phyloP scores from a whole-genome alignment of 1,284 basidiomycete species.

The Ustilago vetiveriae region DNA sequence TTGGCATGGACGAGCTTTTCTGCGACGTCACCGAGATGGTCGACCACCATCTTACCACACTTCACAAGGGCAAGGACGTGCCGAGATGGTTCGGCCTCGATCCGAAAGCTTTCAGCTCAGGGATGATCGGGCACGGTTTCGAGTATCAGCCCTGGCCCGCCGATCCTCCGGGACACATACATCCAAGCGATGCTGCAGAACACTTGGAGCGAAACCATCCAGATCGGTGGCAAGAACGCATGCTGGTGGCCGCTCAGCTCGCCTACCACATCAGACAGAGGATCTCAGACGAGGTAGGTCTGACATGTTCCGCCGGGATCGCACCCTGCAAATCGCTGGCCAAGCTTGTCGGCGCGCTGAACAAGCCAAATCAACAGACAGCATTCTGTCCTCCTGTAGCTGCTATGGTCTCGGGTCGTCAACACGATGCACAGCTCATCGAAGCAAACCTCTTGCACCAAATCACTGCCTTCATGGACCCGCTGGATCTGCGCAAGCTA shows the following conservation, averaged over 20 bases:
- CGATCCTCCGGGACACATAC: slow-evolving; percentile 20
- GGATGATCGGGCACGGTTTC: slow-evolving; percentile 30
- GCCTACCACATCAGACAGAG: slow-evolving; percentile 60
- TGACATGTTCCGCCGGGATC: slow-evolving; percentile 67
- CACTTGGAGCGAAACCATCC: slow-evolving; percentile 10
- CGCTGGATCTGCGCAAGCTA: slow-evolving; percentile 54
- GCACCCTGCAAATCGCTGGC: slow-evolving; percentile 65
- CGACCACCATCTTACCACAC: slow-evolving; percentile 50
- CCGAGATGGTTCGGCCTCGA: slow-evolving; percentile 35
- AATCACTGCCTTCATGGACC: slow-evolving; percentile 60
- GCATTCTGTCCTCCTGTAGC: slow-evolving; percentile 30
- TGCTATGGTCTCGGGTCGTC: not conserved
- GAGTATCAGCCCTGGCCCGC: slow-evolving; percentile 46
- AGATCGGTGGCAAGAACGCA: slow-evolving; percentile 38
- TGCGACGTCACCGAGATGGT: slow-evolving; percentile 67
- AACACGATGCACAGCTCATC: not conserved
- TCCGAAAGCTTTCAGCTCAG: not conserved
- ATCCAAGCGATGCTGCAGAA: slow-evolving; percentile 19
- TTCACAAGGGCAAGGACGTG: not conserved
- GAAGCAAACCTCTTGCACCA: slow-evolving; percentile 17
- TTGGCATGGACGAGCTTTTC: slow-evolving; percentile 69
- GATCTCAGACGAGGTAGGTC: slow-evolving; percentile 62
- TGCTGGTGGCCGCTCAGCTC: slow-evolving; percentile 62
- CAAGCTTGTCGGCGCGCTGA: slow-evolving; percentile 63
- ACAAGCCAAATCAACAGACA: slow-evolving; percentile 68